These are phyloP conservation scores for Cytospora schulzeri DNA, from an alignment of 2,329 filamentous ascomycete genomes.

Conservation along the genomic window DNA sequence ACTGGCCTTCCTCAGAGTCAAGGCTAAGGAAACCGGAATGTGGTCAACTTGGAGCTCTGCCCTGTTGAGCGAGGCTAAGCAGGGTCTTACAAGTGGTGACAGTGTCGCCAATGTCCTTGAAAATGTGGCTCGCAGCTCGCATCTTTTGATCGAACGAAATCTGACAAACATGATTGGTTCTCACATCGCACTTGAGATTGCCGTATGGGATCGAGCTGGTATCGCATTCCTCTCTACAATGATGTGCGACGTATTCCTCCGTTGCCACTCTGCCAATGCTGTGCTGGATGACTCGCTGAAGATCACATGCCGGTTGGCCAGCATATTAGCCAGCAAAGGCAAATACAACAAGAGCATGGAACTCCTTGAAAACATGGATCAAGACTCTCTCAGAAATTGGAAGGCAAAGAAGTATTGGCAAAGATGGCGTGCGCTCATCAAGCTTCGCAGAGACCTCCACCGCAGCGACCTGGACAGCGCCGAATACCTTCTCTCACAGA, in stretches of 20 bases:
- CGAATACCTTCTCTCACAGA: constrained; percentile 52
- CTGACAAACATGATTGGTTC: constrained; percentile 73
- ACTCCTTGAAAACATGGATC: constrained; percentile 52
- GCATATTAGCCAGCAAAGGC: constrained; percentile 67
- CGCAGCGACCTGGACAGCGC: constrained; percentile 55
- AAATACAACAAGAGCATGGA: constrained; percentile 69
- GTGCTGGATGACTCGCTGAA: constrained; percentile 78
- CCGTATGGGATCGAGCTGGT: constrained; percentile 77
- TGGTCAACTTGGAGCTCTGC: constrained; percentile 83
- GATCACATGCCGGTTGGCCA: constrained; percentile 70
- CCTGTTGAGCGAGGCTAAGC: constrained; percentile 81
- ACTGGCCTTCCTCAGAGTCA: constrained; percentile 79
- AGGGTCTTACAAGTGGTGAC: constrained; percentile 72
- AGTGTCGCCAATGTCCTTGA: constrained; percentile 68
- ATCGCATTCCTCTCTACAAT: constrained; percentile 56
- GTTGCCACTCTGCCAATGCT: constrained; percentile 63
- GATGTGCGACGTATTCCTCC: constrained; percentile 73
- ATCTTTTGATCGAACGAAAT: constrained; percentile 77
- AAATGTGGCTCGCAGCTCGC: constrained; percentile 78
- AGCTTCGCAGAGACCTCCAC: constrained; percentile 64
- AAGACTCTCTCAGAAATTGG: constrained; percentile 63
- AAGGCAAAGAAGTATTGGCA: constrained; percentile 77
- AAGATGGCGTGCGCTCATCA: constrained; percentile 67
- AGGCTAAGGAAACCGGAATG: constrained; percentile 84
- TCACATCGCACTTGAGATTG: constrained; percentile 71